Conservation (phyloP, 768 basidiomycete species). For the Amanita rimosa region DNA sequence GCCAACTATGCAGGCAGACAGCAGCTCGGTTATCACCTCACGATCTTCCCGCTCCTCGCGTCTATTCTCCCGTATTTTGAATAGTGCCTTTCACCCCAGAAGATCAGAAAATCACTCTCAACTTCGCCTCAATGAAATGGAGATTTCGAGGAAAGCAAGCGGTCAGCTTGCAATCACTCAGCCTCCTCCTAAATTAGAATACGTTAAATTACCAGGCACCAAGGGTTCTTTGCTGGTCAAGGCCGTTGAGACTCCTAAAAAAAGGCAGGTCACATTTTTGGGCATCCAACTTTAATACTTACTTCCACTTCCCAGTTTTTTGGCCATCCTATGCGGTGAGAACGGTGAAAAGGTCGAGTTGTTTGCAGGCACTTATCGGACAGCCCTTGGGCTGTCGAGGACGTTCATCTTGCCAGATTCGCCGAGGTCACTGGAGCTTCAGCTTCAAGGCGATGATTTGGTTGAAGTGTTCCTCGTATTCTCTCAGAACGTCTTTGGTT, state of each 20-base stretch:
- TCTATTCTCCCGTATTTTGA: constrained; percentile 63
- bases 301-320: constrained; percentile 42
- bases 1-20: constrained; percentile 11
- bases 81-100: constrained; percentile 47
- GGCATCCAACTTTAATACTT: neutral
- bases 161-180: constrained; percentile 31
- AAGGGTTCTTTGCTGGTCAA: constrained; percentile 78
- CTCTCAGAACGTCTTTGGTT: constrained; percentile 82
- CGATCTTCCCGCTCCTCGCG: constrained; percentile 36
- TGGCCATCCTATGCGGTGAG: constrained; percentile 88
- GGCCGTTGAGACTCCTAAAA: constrained; percentile 81
- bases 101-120: constrained; percentile 45
- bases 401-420: constrained; percentile 91
- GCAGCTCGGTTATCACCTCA: neutral
- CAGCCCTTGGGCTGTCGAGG: constrained; percentile 83
- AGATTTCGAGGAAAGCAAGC: constrained; percentile 22
- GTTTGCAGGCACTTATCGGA: constrained; percentile 84
- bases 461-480: constrained; percentile 90
- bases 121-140: constrained; percentile 26
- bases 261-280: constrained; percentile 42
- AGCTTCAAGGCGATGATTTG: constrained; percentile 86
- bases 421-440: constrained; percentile 75
- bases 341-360: constrained; percentile 89
- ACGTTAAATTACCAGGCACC: constrained; percentile 86
- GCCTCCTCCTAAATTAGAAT: constrained; percentile 79